These are phyloP conservation scores for Plasmodium fragile DNA, from an alignment of 169 alveolate species.

Conservation along the genomic window DNA sequence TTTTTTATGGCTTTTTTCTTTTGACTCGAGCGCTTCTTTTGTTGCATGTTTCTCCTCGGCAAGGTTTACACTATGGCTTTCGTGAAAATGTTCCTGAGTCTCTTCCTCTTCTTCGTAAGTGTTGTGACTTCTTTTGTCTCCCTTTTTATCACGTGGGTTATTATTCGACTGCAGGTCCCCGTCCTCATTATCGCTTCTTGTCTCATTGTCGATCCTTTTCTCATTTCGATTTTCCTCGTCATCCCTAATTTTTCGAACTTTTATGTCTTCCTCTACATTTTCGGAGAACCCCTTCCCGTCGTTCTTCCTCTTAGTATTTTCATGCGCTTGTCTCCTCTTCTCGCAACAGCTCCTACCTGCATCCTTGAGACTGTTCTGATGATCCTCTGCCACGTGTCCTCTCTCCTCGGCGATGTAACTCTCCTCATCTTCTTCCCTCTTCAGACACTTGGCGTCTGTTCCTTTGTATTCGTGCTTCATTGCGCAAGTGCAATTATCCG, in stretches of 20 bases:
- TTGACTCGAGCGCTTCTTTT: too few relatives aligned
- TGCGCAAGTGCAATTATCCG: neutral
- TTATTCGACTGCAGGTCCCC: neutral
- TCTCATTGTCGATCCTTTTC: neutral
- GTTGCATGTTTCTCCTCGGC: neutral
- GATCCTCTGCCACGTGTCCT: neutral
- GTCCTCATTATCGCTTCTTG: neutral
- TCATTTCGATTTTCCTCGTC: slow-evolving; percentile 11
- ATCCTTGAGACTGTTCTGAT: neutral
- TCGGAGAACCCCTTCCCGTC: slow-evolving; percentile 3
- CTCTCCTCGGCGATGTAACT: neutral
- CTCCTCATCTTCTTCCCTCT: slow-evolving; percentile 8
- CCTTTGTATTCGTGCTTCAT: neutral
- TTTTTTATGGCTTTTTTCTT: neutral
- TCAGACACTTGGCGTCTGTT: neutral
- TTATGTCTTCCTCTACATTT: slow-evolving; percentile 16
- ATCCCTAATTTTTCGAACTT: slow-evolving; percentile 17
- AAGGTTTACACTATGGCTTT: neutral
- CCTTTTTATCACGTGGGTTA: neutral
- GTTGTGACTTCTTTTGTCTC: neutral
- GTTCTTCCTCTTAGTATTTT: slow-evolving; percentile 28
- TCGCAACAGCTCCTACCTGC: neutral
- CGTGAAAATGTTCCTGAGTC: neutral
- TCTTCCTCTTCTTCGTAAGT: neutral
- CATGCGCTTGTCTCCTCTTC: neutral